Evolutionary conservation across 768 basidiomycete species (phyloP), one percentile per base, ranked within the genome.

Genomic region (Rhizopogon vinicolor): DNA sequence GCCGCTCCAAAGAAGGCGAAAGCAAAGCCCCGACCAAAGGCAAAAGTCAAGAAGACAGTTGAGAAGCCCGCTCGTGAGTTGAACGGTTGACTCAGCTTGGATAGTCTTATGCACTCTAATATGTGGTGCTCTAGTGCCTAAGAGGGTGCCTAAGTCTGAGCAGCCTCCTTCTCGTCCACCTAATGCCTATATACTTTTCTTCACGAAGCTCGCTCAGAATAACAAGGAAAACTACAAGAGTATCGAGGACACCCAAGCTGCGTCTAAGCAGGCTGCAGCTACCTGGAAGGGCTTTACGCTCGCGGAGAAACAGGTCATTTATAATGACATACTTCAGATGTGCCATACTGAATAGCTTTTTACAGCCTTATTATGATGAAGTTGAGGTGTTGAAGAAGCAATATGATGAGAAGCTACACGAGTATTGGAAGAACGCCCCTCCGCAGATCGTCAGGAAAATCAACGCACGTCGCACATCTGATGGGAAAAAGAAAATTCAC

Each of bases 231-330:
- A 53, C 0, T 3, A 59, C 0, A 52, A 43, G 42, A 22, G n/a
- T 25, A 3, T 43, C 0, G 16, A 25, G 9, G 56, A 56, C 0
- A 39, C 9, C 1, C 52, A 53, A 6, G 55, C 51, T 10, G 1
- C 60, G 1, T n/a, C 63, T 13, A 70, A 54, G 54, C 56, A 65
- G 18, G 63, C 68, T 7, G 58, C 55, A 9, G 57, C 54, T 37
- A 51, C 56, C 3, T 78, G 76, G 77, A 63, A 45, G 0, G 56
- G 45, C 4, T 56, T 75, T n/a, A 56, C 74, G 5, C 62, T 60
- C 10, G 59, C 53, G 3, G 71, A 78, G 54, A 77, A 70, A 51
- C 61, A 75, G 60, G 76, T 75, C 51, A n/a, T 29, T 39, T 37
- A 14, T 2, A 8, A 25, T 28, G 3, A 18, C 37, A 8, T 43